phyloP scores from a whole-genome alignment of 345 rosid genomes.

The Erysimum cheiranthoides region DNA sequence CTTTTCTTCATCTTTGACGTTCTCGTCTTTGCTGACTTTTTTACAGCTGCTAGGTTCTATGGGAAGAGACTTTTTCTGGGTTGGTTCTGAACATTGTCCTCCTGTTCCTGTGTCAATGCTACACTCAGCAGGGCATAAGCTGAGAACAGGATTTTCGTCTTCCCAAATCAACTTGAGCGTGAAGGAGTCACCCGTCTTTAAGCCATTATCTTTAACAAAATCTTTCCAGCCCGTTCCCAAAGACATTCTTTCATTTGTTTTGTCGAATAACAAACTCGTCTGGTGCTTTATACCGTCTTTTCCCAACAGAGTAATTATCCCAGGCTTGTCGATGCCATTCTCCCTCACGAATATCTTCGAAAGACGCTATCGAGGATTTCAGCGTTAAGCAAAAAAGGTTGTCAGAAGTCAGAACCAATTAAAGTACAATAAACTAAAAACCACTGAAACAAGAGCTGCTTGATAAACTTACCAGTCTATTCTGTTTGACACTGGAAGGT shows the following conservation, averaged over 20 bases:
- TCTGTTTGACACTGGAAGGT: neutral
- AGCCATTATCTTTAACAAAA: conserved; percentile 24
- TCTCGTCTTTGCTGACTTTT: neutral
- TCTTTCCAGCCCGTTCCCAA: conserved; percentile 26
- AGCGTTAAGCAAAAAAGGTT: neutral
- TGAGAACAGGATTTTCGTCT: conserved; percentile 7
- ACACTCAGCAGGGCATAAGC: neutral
- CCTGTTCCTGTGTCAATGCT: neutral
- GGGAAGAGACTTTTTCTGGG: neutral
- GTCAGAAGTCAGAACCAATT: neutral
- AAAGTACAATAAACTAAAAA: neutral
- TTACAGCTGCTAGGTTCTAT: neutral
- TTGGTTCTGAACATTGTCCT: neutral
- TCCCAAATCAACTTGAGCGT: conserved; percentile 18
- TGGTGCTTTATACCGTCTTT: neutral
- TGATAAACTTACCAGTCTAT: conserved; percentile 12
- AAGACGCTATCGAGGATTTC: neutral
- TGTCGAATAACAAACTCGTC: neutral
- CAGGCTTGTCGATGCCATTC: conserved; percentile 13
- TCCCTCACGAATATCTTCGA: neutral
- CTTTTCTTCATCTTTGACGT: neutral
- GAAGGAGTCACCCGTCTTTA: conserved; percentile 19
- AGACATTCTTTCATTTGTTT: neutral
- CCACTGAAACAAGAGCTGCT: neutral
- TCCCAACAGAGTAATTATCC: neutral